Conservation (phyloP, 108 stramenopile species). For the Seminavis robusta region DNA sequence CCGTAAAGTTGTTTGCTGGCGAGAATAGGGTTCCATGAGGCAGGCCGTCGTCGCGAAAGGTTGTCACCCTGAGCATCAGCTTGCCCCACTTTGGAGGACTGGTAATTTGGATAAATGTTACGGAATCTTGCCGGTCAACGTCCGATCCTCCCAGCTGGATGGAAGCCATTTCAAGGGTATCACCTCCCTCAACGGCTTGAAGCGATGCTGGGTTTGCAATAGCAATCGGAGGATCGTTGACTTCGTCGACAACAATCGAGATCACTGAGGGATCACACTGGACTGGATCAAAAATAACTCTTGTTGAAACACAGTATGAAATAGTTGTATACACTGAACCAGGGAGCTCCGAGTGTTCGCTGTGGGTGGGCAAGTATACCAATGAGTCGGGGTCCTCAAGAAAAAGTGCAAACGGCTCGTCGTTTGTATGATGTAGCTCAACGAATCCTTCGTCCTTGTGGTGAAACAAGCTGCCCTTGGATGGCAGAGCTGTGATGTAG, state of each 20-base stretch:
- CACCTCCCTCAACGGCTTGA: conserved; percentile 22
- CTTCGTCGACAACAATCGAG: conserved; percentile 21
- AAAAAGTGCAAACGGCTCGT: neutral
- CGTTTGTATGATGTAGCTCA: conserved; percentile 2
- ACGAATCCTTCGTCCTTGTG: neutral
- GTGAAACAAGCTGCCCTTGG: conserved; percentile 11
- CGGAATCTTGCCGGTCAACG: conserved; percentile 28
- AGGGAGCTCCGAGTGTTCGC: conserved; percentile 20
- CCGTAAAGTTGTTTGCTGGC: conserved; percentile 11
- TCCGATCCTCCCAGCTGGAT: conserved; percentile 32
- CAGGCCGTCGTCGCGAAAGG: conserved; percentile 23
- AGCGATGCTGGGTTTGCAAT: neutral
- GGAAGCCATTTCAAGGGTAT: neutral
- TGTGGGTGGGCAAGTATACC: conserved; percentile 18
- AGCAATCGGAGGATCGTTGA: conserved; percentile 43
- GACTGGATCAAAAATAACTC: conserved; percentile 6
- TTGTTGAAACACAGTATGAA: conserved; percentile 24
- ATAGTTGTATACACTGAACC: conserved; percentile 19
- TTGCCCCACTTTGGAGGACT: conserved; percentile 23
- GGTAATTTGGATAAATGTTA: conserved; percentile 24
- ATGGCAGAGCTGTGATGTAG: conserved; percentile 23
- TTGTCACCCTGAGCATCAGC: conserved; percentile 25
- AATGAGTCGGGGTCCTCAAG: neutral
- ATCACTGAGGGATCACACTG: conserved; percentile 18
- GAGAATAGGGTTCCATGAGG: conserved; percentile 31